Conservation (phyloP, 2,329 filamentous ascomycete genomes). For the Arthroderma sp. region DNA sequence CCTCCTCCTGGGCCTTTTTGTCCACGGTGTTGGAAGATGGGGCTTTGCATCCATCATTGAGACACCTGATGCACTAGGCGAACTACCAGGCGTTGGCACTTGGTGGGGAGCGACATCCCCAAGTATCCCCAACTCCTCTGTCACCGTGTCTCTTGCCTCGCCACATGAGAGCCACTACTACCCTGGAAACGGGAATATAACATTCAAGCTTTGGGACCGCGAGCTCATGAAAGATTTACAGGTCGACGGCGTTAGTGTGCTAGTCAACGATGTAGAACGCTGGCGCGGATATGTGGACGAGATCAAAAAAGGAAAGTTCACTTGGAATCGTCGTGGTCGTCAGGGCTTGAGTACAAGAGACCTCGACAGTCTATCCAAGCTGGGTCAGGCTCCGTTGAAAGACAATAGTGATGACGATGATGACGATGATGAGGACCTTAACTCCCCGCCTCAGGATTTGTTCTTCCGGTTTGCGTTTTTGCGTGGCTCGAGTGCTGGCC, state of each 20-base stretch:
- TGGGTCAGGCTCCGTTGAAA: background rate
- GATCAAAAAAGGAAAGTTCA: conserved; percentile 37
- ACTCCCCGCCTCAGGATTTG: conserved; percentile 27
- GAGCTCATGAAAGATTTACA: conserved; percentile 29
- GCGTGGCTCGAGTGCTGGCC: conserved; percentile 29
- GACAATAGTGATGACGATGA: conserved; percentile 7
- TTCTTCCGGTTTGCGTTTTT: conserved; percentile 40
- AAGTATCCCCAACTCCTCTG: conserved; percentile 42
- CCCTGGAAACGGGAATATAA: conserved; percentile 35
- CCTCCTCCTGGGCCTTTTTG: conserved; percentile 75
- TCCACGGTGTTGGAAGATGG: conserved; percentile 90
- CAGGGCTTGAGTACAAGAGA: conserved; percentile 27
- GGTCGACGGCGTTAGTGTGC: conserved; percentile 46
- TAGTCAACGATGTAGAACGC: conserved; percentile 54
- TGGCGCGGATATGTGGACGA: conserved; percentile 47
- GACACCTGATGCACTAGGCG: conserved; percentile 57
- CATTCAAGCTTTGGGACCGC: conserved; percentile 33
- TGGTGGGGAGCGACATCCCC: conserved; percentile 35
- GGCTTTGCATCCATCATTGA: conserved; percentile 83
- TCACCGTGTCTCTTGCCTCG: conserved; percentile 35
- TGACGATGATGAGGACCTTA: conserved; percentile 15
- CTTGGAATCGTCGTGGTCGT: conserved; percentile 37
- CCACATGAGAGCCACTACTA: conserved; percentile 9
- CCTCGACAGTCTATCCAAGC: conserved; percentile 9
- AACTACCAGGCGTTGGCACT: conserved; percentile 34